Evolutionary conservation across 805 yeast genomes (phyloP).

Genomic region (Metschnikowia orientalis): DNA sequence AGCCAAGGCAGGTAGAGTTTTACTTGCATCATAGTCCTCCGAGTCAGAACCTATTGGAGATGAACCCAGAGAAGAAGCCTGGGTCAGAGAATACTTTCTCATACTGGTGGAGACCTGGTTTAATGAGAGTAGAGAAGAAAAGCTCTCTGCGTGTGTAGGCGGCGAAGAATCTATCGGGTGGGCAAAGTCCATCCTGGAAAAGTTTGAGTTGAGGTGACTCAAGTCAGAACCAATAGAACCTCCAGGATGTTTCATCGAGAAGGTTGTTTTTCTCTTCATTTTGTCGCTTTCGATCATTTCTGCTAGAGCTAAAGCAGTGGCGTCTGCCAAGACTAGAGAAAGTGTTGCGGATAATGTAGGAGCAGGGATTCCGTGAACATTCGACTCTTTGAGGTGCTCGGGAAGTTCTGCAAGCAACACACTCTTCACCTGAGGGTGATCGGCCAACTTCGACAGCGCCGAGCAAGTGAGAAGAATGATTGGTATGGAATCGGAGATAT

Average conservation of each 20-base stretch:
- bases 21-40: slow-evolving; percentile 9
- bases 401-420: slow-evolving; percentile 64
- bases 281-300: slow-evolving; percentile 61
- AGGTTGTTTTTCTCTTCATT: slow-evolving; percentile 47
- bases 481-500: slow-evolving; percentile 50
- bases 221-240: slow-evolving; percentile 73
- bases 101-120: slow-evolving; percentile 9
- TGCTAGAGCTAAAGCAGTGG: slow-evolving; percentile 67
- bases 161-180: slow-evolving; percentile 6
- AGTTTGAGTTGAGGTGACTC: slow-evolving; percentile 31
- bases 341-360: slow-evolving; percentile 84
- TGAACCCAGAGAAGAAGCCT: slow-evolving; percentile 8
- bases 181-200: slow-evolving; percentile 10
- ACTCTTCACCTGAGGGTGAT: slow-evolving; percentile 45
- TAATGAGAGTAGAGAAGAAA: slow-evolving; percentile 17
- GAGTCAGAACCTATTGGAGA: slow-evolving; percentile 10
- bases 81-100: slow-evolving; percentile 5
- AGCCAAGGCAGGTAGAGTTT: slow-evolving; percentile 6
- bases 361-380: slow-evolving; percentile 75
- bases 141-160: slow-evolving; percentile 10
- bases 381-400: slow-evolving; percentile 49
- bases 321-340: slow-evolving; percentile 72
- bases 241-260: slow-evolving; percentile 81
- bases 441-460: slow-evolving; percentile 51
- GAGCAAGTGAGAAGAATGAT: slow-evolving; percentile 62